Evolutionary conservation across 202 grass and related monocot species (phyloP), one percentile per base, ranked within the genome.

Genomic region (Elaeis oleifera): DNA sequence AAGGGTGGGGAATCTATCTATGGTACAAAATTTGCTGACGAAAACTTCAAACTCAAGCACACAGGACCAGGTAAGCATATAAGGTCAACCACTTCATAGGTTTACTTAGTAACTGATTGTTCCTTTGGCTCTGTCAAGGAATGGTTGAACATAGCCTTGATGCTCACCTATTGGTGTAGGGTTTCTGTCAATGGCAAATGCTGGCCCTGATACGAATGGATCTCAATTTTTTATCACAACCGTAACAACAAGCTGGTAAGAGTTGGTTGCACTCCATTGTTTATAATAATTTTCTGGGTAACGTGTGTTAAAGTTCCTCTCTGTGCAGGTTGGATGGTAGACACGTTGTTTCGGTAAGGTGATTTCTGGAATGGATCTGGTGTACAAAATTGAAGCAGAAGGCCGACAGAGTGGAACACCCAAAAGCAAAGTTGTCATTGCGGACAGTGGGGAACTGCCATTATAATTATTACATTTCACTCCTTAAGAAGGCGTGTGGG

Each of bases 201-300:
- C 88, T 16, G 94, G 94, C n/a, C 71, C 15, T 64, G 78, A 99
- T 55, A 94, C 94, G 19, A 99, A 99, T 0, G 94, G 94, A 62
- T 99, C 94, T 25, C 94, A 99, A 59, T 99, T 99, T 69, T 99
- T 99, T 75, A 94, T 99, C 74, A 99, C 88, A 39, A 99, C 94
- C 36, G 83, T 99, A 4, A 99, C 94, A 14, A 99, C 94, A 20
- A 94, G 80, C 85, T 99, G 88, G 88, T 99, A 89, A 67, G 26
- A 23, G 26, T 50, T 56, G n/a, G 1, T 16, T 18, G 3, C 5
- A 20, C 18, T 18, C 23, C 22, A 18, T n/a, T 16, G n/a, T 26
- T 51, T n/a, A 26, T 53, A 11, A 16, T 13, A 18, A 49, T n/a
- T 39, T 20, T 14, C 19, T 64, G 56, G 24, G 20, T n/a, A 36